Conservation (phyloP, 2,329 filamentous ascomycete genomes). For the Pseudopyricularia javanii region DNA sequence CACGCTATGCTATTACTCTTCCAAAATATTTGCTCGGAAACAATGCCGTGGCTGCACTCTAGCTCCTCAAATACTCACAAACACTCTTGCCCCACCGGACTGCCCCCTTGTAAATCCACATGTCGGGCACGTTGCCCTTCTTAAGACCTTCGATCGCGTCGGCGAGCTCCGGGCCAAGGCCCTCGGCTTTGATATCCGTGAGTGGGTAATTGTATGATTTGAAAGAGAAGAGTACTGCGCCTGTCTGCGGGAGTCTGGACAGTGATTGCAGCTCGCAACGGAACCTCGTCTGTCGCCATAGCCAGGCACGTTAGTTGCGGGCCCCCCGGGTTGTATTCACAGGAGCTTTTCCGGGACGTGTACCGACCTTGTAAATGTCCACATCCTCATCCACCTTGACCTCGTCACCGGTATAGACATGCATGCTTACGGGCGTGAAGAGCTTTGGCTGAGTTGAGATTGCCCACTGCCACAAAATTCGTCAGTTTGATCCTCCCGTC, state of each 20-base stretch:
- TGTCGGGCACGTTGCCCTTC: constrained; percentile 36
- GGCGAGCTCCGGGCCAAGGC: constrained; percentile 30
- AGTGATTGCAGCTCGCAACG: constrained; percentile 40
- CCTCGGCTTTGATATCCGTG: constrained; percentile 33
- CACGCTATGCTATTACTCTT: background rate
- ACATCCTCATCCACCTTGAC: constrained; percentile 21
- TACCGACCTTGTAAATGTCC: constrained; percentile 22
- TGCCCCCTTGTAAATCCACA: constrained; percentile 40
- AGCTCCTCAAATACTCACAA: constrained; percentile 28
- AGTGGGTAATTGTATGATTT: constrained; percentile 42
- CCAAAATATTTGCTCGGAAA: background rate
- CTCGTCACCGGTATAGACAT: constrained; percentile 19
- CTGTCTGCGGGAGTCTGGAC: constrained; percentile 31
- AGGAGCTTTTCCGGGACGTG: background rate
- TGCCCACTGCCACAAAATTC: constrained; percentile 32
- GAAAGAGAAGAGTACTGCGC: constrained; percentile 39
- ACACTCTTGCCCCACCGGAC: constrained; percentile 33
- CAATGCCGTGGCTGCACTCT: background rate
- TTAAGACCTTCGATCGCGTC: constrained; percentile 40
- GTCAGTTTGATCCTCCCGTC: background rate
- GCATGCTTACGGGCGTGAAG: constrained; percentile 24
- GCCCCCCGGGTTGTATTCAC: background rate
- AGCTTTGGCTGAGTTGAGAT: constrained; percentile 29
- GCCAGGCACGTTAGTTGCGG: background rate
- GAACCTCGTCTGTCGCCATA: constrained; percentile 17